Percentiles rank a stretch among this genome's conserved stretches.
These are phyloP conservation scores for Monilinia vaccinii-corymbosi DNA, from an alignment of 2,329 filamentous ascomycete genomes.

Conservation along the genomic window DNA sequence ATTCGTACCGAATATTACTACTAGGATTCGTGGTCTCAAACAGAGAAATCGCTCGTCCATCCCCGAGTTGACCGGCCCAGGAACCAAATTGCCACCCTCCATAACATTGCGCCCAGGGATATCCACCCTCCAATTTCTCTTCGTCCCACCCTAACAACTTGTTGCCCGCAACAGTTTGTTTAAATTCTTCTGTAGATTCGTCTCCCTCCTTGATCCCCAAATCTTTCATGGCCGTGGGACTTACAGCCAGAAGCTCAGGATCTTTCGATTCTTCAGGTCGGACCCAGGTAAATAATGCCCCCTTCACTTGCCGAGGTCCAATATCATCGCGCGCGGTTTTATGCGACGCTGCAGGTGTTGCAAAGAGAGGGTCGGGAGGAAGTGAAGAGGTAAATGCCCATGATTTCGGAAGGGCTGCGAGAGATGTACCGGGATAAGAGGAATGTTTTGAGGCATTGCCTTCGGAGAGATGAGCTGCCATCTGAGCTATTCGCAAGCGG, in stretches of 20 bases:
- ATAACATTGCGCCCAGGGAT: constrained; percentile 98
- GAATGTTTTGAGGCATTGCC: background rate
- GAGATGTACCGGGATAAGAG: constrained; percentile 23
- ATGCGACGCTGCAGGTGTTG: constrained; percentile 75
- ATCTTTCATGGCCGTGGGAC: constrained; percentile 67
- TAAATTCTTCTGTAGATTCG: constrained; percentile 63
- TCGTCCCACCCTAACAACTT: constrained; percentile 72
- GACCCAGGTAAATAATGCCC: constrained; percentile 84
- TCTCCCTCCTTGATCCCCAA: constrained; percentile 66
- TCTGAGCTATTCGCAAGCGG: constrained; percentile 35
- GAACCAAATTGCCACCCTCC: constrained; percentile 74
- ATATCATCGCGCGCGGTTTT: constrained; percentile 68
- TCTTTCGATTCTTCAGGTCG: constrained; percentile 64
- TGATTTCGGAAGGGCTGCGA: constrained; percentile 52
- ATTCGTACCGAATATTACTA: constrained; percentile 68
- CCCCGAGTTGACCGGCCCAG: constrained; percentile 93
- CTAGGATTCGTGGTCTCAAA: constrained; percentile 77
- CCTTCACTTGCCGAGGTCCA: constrained; percentile 72
- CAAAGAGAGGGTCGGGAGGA: constrained; percentile 67
- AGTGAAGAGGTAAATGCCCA: constrained; percentile 59
- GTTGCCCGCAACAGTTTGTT: constrained; percentile 71
- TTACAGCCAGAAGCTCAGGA: constrained; percentile 74
- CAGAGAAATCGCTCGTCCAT: constrained; percentile 87
- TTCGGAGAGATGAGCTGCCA: constrained; percentile 35
- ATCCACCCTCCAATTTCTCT: constrained; percentile 57